Conservation (phyloP, 108 stramenopile genomes). For the Skeletonema costatum region DNA sequence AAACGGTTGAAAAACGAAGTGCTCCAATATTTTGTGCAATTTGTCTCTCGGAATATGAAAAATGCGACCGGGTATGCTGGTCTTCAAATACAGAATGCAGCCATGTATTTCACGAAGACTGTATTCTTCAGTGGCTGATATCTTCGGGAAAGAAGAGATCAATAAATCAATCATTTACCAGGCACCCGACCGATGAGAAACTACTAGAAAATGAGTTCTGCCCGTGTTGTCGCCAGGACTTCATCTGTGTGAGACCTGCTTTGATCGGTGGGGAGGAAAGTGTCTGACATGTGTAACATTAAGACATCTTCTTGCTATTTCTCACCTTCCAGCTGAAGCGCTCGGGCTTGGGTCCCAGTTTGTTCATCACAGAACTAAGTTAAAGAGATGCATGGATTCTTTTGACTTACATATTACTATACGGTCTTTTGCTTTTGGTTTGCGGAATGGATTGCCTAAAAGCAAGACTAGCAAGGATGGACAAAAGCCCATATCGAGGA, state of each 20-base stretch:
- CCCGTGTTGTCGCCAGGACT: slow-evolving; percentile 64
- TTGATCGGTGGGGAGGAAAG: not conserved
- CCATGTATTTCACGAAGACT: slow-evolving; percentile 60
- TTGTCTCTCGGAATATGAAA: slow-evolving; percentile 45
- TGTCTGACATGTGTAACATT: not conserved
- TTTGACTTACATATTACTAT: too few species aligned
- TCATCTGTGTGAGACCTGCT: slow-evolving; percentile 8
- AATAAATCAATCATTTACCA: not conserved
- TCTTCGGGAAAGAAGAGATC: slow-evolving; percentile 38
- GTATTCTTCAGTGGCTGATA: slow-evolving; percentile 52
- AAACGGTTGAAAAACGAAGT: not conserved
- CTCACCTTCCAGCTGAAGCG: too few species aligned
- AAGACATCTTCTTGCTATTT: not conserved
- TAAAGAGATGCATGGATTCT: too few species aligned
- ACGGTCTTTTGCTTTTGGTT: too few species aligned
- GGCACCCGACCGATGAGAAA: slow-evolving; percentile 15
- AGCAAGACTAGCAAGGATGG: too few species aligned
- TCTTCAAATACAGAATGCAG: slow-evolving; percentile 49
- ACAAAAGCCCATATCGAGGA: too few species aligned
- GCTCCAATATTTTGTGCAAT: slow-evolving; percentile 67
- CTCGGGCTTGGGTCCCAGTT: too few species aligned
- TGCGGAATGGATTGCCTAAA: too few species aligned
- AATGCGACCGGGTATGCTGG: slow-evolving; percentile 49
- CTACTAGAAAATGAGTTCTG: slow-evolving; percentile 52
- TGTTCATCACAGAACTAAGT: too few species aligned